Evolutionary conservation across 495 filamentous ascomycete genomes (phyloP).

Genomic region (Xylaria venustula): DNA sequence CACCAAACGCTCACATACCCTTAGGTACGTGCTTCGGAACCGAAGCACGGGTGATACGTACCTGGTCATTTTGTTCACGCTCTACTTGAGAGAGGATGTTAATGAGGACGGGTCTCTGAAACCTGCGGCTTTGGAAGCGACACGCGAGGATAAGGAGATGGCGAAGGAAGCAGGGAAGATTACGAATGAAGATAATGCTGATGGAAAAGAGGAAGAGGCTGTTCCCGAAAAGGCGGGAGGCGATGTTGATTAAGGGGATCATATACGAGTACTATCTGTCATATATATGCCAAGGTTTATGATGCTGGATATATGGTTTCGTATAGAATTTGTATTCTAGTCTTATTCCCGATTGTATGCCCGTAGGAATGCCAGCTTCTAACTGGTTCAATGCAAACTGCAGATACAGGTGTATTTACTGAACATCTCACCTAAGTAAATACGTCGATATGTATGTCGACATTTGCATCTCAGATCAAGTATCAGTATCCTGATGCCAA

Average conservation of each 20-base stretch:
- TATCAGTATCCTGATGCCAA: too few relatives aligned
- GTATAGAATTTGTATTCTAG: too few relatives aligned
- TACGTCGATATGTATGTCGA: too few relatives aligned
- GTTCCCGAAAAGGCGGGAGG: neutral
- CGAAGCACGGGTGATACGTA: constrained; percentile 65
- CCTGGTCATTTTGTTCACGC: constrained; percentile 74
- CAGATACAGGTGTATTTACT: too few relatives aligned
- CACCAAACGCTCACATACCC: constrained; percentile 58
- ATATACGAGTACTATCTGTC: too few relatives aligned
- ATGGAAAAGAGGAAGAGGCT: neutral
- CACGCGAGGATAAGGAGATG: neutral
- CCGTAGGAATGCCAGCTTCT: too few relatives aligned
- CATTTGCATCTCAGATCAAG: too few relatives aligned
- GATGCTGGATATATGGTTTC: too few relatives aligned
- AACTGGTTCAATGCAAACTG: too few relatives aligned
- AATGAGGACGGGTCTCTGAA: constrained; percentile 58
- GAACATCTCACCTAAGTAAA: too few relatives aligned
- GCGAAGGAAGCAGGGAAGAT: neutral
- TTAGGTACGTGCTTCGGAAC: constrained; percentile 88
- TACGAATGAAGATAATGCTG: neutral
- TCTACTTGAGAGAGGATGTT: constrained; percentile 62
- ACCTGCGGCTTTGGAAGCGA: constrained; percentile 33
- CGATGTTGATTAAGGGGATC: neutral
- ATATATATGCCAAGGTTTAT: too few relatives aligned
- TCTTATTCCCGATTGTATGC: too few relatives aligned